These are phyloP conservation scores for Tuber brumale DNA, from an alignment of 495 filamentous ascomycete species.

Conservation along the genomic window DNA sequence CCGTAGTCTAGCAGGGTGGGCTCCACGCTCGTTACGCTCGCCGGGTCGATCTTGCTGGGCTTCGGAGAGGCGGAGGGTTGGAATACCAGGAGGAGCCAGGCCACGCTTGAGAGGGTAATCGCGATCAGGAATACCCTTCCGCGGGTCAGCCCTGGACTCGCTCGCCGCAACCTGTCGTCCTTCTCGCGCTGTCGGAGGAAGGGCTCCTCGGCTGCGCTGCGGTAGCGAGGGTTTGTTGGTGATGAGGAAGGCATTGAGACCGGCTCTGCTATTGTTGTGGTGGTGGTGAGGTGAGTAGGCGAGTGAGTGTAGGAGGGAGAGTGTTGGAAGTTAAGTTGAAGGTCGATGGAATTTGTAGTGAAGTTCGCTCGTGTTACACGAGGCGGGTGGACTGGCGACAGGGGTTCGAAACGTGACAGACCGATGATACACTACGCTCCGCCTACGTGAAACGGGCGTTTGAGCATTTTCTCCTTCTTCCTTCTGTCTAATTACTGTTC, in stretches of 20 bases:
- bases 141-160: slow-evolving; percentile 7
- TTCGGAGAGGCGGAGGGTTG: not conserved
- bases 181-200: slow-evolving; percentile 18
- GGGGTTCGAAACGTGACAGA: not conserved
- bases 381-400: not conserved
- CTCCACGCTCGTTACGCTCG: slow-evolving; percentile 5
- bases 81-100: slow-evolving; percentile 10
- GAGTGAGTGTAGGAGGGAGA: not conserved
- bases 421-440: not conserved
- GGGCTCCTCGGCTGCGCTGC: slow-evolving; percentile 19
- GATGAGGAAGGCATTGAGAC: slow-evolving; percentile 18
- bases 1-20: not conserved
- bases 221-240: slow-evolving; percentile 12
- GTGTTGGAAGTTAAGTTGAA: not conserved
- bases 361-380: not conserved
- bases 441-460: not conserved
- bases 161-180: not conserved
- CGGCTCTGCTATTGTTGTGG: slow-evolving; percentile 15
- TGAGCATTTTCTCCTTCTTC: not conserved
- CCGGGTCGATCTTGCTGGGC: slow-evolving; percentile 13
- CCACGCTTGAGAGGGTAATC: not conserved
- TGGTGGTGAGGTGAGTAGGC: not conserved
- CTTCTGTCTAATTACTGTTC: not conserved
- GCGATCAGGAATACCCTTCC: not conserved
- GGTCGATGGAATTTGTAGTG: slow-evolving; percentile 2